Evolutionary conservation across 2,329 filamentous ascomycete species (phyloP), one percentile per base, ranked within the genome.

Genomic region (Zasmidium angulare): DNA sequence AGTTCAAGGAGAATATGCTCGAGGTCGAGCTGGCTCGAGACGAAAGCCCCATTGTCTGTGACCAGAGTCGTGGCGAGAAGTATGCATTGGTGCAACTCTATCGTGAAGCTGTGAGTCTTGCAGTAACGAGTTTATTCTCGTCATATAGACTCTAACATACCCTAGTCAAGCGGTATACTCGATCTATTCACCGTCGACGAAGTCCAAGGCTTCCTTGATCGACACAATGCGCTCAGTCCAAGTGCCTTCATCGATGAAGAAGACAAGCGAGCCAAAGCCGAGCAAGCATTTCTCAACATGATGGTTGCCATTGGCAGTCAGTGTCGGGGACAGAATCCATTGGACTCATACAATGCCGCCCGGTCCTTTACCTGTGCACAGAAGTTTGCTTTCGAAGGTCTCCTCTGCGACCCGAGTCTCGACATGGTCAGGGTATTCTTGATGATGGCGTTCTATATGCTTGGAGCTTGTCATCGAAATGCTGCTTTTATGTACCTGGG

Each of bases 401-500:
- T 83, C 73, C 72, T 85, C 0, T 79, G 81, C 62, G 79, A 84
- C 58, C 83, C 83, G 0, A 84, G 80, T 40, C 71, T 84, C 11
- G 76, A 82, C 50, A 74, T 84, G 66, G 78, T 84, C 3, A 74
- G 81, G 17, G 73, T 76, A 0, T 86, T 84, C 61, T 69, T 84
- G 0, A 73, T 86, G 17, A 82, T 86, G 79, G 78, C 83, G 0
- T 84, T 85, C 62, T 86, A 84, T 63, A 82, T 85, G 78, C 76
- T 85, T 2, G 83, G 82, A 0, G 81, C 82, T 2, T 86, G 84
- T 54, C 81, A 82, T 29, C 76, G 84, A 9, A 86, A 86, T 57
- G 78, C 84, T 0, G 84, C 84, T 0, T 87, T 85, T 55, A 86
- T 87, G 82, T 87, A 87, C 56, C 69, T 87, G 1, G 84, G 84